Conservation (phyloP, 768 basidiomycete species). For the Suillus subluteus region DNA sequence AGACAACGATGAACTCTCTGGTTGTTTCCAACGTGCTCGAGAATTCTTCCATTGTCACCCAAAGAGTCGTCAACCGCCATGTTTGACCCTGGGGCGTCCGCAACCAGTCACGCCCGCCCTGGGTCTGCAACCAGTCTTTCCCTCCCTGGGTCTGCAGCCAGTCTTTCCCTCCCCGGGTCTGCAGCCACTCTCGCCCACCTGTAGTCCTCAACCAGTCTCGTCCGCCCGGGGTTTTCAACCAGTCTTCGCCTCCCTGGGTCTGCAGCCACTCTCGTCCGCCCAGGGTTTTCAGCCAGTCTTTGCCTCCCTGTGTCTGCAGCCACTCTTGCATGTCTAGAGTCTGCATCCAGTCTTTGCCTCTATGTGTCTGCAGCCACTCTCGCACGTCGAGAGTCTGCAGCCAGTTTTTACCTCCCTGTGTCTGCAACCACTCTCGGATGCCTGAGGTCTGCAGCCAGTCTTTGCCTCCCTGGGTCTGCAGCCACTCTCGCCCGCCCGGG, state of each 20-base stretch:
- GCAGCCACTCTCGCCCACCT: not conserved
- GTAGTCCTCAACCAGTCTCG: not conserved
- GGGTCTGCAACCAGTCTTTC: not conserved
- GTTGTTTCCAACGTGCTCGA: not conserved
- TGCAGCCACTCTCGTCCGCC: not conserved
- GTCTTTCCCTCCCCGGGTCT: not conserved
- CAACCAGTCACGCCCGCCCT: not conserved
- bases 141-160: too few relatives aligned
- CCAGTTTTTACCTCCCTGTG: too few relatives aligned
- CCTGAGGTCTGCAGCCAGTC: too few relatives aligned
- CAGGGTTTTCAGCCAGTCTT: not conserved
- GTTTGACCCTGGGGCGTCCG: not conserved
- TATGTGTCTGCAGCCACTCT: too few relatives aligned
- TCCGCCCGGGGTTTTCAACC: fast-evolving
- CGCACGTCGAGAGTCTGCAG: fast-evolving
- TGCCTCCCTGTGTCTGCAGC: too few relatives aligned
- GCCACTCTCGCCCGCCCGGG: too few relatives aligned
- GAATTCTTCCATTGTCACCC: not conserved
- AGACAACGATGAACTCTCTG: not conserved
- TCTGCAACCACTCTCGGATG: too few relatives aligned
- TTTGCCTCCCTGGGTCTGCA: too few relatives aligned
- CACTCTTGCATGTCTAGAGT: not conserved
- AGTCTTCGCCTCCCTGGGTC: not conserved
- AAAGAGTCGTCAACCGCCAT: not conserved
- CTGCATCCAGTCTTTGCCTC: not conserved